phyloP scores from a whole-genome alignment of 2,329 filamentous ascomycete species.

The Aspergillus fischeri region DNA sequence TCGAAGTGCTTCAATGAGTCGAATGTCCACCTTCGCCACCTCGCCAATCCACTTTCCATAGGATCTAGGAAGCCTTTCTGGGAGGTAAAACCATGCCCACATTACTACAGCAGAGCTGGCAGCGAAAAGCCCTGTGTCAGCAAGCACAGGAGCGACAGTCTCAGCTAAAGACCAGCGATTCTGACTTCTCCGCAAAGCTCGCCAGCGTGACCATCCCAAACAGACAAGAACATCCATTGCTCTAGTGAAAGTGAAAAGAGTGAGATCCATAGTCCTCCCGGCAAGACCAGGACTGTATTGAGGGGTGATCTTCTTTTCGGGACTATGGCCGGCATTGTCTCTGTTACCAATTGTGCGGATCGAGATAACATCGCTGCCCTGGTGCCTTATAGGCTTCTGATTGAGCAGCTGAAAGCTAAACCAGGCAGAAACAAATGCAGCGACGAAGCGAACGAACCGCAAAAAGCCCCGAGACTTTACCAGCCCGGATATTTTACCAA shows the following conservation, averaged over 20 bases:
- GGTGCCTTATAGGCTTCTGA: constrained; percentile 23
- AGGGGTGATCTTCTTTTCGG: constrained; percentile 6
- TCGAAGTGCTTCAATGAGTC: constrained; percentile 70
- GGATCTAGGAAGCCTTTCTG: constrained; percentile 63
- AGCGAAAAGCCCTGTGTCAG: constrained; percentile 70
- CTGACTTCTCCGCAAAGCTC: constrained; percentile 25
- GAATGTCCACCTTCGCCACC: constrained; percentile 68
- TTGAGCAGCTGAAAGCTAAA: constrained; percentile 49
- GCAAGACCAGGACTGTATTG: constrained; percentile 44
- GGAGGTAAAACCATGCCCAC: constrained; percentile 84
- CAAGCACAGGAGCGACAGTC: constrained; percentile 38
- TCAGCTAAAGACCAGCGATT: constrained; percentile 37
- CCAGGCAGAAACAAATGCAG: constrained; percentile 48
- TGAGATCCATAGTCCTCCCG: constrained; percentile 75
- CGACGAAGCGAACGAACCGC: constrained; percentile 38
- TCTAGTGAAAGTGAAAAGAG: constrained; percentile 69
- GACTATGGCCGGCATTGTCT: constrained; percentile 2
- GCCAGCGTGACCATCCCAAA: constrained; percentile 58
- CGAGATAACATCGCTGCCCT: constrained; percentile 7
- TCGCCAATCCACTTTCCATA: constrained; percentile 81
- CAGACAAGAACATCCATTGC: constrained; percentile 69
- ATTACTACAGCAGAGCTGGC: constrained; percentile 71
- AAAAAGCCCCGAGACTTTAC: constrained; percentile 13
- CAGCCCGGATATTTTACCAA: constrained; percentile 14
- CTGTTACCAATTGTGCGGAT: constrained; percentile 5